Evolutionary conservation across 331 rosid species (phyloP).

Genomic region (Malus hybrid): DNA sequence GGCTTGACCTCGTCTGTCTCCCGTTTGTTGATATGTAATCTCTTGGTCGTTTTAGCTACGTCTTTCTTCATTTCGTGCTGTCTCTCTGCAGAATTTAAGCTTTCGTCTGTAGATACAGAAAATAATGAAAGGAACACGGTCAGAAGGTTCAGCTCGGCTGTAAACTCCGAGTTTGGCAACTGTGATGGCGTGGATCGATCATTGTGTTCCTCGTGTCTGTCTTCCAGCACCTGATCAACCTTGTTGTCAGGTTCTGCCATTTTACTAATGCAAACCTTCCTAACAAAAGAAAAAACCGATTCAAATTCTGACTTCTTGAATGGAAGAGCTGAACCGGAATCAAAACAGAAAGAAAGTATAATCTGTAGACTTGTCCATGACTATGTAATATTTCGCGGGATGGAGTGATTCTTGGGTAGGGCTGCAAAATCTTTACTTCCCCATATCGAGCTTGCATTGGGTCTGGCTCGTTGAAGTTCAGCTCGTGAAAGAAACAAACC

Average conservation of each 20-base stretch:
- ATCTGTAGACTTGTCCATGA: not conserved
- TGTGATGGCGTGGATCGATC: not conserved
- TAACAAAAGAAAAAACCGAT: not conserved
- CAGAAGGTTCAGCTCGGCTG: slow-evolving; percentile 39
- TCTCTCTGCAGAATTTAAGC: not conserved
- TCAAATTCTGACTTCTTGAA: not conserved
- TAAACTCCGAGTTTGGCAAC: slow-evolving; percentile 11
- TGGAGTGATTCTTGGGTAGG: not conserved
- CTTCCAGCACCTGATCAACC: slow-evolving; percentile 1
- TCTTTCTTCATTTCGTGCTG: not conserved
- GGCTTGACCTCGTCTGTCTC: slow-evolving; percentile 22
- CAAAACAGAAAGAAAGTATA: not conserved
- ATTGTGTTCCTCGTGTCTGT: not conserved
- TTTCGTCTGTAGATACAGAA: slow-evolving; percentile 23
- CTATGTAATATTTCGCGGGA: not conserved
- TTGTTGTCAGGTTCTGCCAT: slow-evolving; percentile 15
- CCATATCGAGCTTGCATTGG: too few species aligned
- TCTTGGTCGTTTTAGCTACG: slow-evolving; percentile 7
- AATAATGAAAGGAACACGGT: slow-evolving; percentile 32
- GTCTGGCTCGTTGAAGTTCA: too few species aligned
- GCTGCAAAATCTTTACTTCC: not conserved
- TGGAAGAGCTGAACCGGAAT: not conserved
- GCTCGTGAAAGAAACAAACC: too few species aligned
- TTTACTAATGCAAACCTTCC: not conserved
- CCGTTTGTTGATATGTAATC: slow-evolving; percentile 8